Evolutionary conservation across 495 filamentous ascomycete species (phyloP), one percentile per base, ranked within the genome.

Genomic region (Emericellopsis terricola): DNA sequence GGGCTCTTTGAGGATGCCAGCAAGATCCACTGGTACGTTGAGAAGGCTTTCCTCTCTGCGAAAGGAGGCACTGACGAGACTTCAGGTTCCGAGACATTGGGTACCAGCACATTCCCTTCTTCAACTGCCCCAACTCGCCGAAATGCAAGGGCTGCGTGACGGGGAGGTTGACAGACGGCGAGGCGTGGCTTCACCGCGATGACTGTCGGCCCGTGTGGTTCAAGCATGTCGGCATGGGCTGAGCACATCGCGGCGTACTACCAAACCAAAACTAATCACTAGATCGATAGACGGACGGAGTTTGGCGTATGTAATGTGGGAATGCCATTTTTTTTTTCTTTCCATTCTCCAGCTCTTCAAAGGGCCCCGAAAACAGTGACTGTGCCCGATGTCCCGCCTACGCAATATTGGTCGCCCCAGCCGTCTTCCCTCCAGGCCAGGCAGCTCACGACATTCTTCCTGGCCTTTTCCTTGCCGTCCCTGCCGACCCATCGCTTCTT

Each of bases 71-170:
- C n/a, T n/a, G n/a, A n/a, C n/a, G n/a, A n/a, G n/a, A n/a, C n/a
- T n/a, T n/a, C 38, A 94, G 86, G 86, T 99, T 99, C 75, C 82
- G 87, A 26, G 91, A 99, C 53, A 94, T 99, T 41, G 91, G 91
- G 37, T 99, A 99, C 56, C 82, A 91, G 45, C 91, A 99, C 47
- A 91, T 96, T 31, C 91, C 91, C 17, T 99, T 89, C 62, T 91
- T 86, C 65, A 96, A 96, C 56, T 99, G 91, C 53, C 91, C 91
- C 36, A 93, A 89, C 56, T 87, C 79, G 14, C 82, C 83, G 19
- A 94, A 96, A 53, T 99, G 91, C 51, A 75, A 68, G 38, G 84
- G 85, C 41, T 99, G 91, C 51, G 65, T 72, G 9, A 72, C 82
- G 1, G 91, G 86, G 26, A 65, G 76, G 20, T 79, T 93, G 44